Evolutionary conservation across 805 yeast species (phyloP).

Genomic region (Scheffersomyces stipitis): DNA sequence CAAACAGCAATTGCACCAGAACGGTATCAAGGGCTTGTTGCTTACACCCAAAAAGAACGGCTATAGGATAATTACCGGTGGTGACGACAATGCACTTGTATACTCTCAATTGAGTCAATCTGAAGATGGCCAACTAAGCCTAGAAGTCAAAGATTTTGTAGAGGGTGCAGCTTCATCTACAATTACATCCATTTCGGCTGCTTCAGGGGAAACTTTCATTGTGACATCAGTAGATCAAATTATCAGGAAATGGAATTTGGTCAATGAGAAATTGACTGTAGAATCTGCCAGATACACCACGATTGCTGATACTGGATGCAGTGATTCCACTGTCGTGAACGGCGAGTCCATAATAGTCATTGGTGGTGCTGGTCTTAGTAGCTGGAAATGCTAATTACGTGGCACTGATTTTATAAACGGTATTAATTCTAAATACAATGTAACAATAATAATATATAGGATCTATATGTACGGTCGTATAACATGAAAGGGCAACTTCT

Average conservation of each 20-base stretch:
- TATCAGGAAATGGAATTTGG: slow-evolving; percentile 61
- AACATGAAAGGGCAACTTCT: background rate
- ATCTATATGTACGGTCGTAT: background rate
- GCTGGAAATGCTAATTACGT: slow-evolving; percentile 32
- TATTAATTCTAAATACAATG: background rate
- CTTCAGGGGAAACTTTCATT: slow-evolving; percentile 33
- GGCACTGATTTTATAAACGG: slow-evolving; percentile 1
- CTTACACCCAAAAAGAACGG: slow-evolving; percentile 9
- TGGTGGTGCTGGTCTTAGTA: slow-evolving; percentile 84
- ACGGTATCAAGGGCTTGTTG: slow-evolving; percentile 71
- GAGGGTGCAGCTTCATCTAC: slow-evolving; percentile 82
- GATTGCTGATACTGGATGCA: slow-evolving; percentile 87
- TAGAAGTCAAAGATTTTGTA: slow-evolving; percentile 33
- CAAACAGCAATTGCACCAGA: slow-evolving; percentile 70
- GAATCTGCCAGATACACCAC: slow-evolving; percentile 61
- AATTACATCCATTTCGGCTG: slow-evolving; percentile 59
- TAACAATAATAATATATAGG: background rate
- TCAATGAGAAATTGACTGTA: slow-evolving; percentile 21
- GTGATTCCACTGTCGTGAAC: slow-evolving; percentile 38
- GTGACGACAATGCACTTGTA: slow-evolving; percentile 81
- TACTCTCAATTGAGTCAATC: slow-evolving; percentile 18
- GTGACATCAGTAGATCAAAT: slow-evolving; percentile 86
- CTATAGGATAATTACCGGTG: slow-evolving; percentile 65
- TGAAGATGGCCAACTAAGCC: slow-evolving; percentile 10
- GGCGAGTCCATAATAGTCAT: slow-evolving; percentile 42